phyloP scores from a whole-genome alignment of 495 filamentous ascomycete species.

The Darksidea phi region DNA sequence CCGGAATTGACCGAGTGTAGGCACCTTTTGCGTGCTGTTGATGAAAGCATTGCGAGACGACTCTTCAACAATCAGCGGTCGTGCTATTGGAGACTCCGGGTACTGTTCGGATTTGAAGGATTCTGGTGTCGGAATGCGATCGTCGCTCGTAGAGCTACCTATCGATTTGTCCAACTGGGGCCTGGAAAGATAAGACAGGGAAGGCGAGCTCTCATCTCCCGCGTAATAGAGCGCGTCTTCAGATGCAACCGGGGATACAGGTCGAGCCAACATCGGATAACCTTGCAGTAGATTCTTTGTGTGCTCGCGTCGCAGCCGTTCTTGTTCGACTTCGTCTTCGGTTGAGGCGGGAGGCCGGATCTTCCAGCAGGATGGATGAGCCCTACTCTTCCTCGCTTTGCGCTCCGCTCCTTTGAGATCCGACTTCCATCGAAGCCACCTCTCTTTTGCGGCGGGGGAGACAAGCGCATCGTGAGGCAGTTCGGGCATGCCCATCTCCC shows the following conservation, averaged over 20 bases:
- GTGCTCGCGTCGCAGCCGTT: slow-evolving; percentile 34
- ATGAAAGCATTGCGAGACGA: slow-evolving; percentile 39
- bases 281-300: slow-evolving; percentile 35
- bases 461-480: slow-evolving; percentile 71
- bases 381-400: slow-evolving; percentile 40
- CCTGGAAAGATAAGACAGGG: slow-evolving; percentile 5
- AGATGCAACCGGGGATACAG: slow-evolving; percentile 26
- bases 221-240: slow-evolving; percentile 13
- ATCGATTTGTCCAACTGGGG: slow-evolving; percentile 20
- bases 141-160: slow-evolving; percentile 15
- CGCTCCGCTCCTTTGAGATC: slow-evolving; percentile 64
- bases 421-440: slow-evolving; percentile 72
- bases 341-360: slow-evolving; percentile 53
- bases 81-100: slow-evolving; percentile 9
- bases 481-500: slow-evolving; percentile 66
- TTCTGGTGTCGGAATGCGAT: slow-evolving; percentile 10
- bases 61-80: slow-evolving; percentile 31
- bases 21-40: slow-evolving; percentile 41
- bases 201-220: background rate
- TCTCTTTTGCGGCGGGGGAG: slow-evolving; percentile 67
- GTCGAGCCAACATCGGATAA: background rate
- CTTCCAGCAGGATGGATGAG: slow-evolving; percentile 57
- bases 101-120: slow-evolving; percentile 1
- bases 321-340: slow-evolving; percentile 31
- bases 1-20: slow-evolving; percentile 9